Evolutionary conservation across 2,329 filamentous ascomycete species (phyloP).

Genomic region (Colletotrichum paranaense): DNA sequence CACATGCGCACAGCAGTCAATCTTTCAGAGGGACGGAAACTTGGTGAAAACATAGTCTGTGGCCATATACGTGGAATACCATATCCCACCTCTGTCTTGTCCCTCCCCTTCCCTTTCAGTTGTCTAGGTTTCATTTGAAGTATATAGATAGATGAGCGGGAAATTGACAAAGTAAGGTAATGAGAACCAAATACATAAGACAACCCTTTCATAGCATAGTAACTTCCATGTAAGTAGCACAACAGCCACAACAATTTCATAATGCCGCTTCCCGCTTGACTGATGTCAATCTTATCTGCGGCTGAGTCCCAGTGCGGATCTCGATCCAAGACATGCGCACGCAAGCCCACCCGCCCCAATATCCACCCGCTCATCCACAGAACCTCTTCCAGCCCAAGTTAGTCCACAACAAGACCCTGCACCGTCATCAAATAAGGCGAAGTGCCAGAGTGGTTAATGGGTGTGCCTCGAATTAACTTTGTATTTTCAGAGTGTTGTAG

Average conservation of each 20-base stretch:
- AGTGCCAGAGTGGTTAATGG: conserved; percentile 6
- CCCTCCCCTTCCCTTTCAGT: too few species aligned
- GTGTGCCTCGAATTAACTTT: background rate
- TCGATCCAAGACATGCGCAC: background rate
- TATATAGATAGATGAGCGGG: background rate
- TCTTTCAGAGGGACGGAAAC: too few species aligned
- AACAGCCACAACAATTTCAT: too few species aligned
- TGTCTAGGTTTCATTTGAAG: background rate
- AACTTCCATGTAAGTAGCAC: background rate
- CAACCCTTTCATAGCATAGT: too few species aligned
- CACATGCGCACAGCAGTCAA: too few species aligned
- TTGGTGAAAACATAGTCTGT: too few species aligned
- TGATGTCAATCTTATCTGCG: background rate
- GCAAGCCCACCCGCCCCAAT: background rate
- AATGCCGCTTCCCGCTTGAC: background rate
- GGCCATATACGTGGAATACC: too few species aligned
- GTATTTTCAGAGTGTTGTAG: background rate
- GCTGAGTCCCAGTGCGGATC: background rate
- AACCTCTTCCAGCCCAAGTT: background rate
- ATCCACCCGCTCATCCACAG: too few species aligned
- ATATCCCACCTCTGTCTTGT: too few species aligned
- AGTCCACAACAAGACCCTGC: background rate
- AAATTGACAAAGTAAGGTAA: background rate
- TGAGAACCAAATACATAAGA: background rate
- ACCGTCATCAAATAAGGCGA: background rate